These are phyloP conservation scores for Arthrobotrys megalospora DNA, from an alignment of 2,329 filamentous ascomycete genomes.

Conservation along the genomic window DNA sequence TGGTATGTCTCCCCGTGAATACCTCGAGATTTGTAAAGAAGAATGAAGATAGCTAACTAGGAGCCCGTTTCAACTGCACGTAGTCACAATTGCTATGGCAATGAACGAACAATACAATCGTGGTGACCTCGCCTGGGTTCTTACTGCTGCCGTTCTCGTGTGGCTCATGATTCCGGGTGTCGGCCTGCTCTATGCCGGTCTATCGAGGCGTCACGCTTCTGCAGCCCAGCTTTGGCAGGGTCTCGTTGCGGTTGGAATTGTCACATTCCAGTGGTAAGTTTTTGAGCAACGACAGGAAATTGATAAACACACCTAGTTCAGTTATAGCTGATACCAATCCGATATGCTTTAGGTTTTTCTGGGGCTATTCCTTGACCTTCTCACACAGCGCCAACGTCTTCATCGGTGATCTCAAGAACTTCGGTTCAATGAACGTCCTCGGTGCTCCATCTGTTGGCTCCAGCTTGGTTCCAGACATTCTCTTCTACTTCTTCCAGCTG, in stretches of 20 bases:
- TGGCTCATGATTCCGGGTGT: slow-evolving; percentile 79
- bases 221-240: slow-evolving; percentile 76
- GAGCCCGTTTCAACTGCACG: neutral
- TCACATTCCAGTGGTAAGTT: slow-evolving; percentile 70
- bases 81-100: slow-evolving; percentile 50
- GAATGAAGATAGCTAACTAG: slow-evolving; percentile 16
- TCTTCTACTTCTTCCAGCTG: slow-evolving; percentile 78
- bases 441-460: slow-evolving; percentile 75
- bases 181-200: slow-evolving; percentile 76
- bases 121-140: slow-evolving; percentile 86
- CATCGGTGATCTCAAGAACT: slow-evolving; percentile 76
- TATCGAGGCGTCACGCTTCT: slow-evolving; percentile 76
- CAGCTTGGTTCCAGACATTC: slow-evolving; percentile 74
- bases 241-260: slow-evolving; percentile 73
- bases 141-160: slow-evolving; percentile 74
- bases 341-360: slow-evolving; percentile 68
- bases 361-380: slow-evolving; percentile 77
- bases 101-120: slow-evolving; percentile 60
- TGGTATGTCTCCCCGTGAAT: slow-evolving; percentile 30
- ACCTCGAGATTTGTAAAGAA: neutral
- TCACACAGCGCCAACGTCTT: slow-evolving; percentile 74
- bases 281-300: neutral
- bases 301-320: neutral
- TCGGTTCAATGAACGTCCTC: slow-evolving; percentile 75
- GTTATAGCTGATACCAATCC: slow-evolving; percentile 66